Conservation (phyloP, 345 rosid species). For the Dimocarpus longan region DNA sequence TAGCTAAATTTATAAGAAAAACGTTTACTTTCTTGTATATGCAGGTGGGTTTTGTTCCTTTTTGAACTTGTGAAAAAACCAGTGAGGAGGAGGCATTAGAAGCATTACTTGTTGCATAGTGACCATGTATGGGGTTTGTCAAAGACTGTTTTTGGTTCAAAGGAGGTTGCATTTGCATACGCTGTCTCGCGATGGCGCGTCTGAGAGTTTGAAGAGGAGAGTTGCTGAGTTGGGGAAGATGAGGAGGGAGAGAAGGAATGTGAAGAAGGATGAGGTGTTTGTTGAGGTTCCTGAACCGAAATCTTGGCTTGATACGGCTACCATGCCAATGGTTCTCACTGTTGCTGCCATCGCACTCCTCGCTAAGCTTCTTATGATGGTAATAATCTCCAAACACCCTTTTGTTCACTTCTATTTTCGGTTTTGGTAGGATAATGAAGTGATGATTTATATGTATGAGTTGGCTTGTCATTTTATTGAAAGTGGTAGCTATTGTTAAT, state of each 20-base stretch:
- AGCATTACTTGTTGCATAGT: constrained; percentile 15
- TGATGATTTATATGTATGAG: not conserved
- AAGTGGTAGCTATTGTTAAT: not conserved
- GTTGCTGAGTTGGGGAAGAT: constrained; percentile 50
- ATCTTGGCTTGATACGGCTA: constrained; percentile 69
- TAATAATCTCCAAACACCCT: constrained; percentile 31
- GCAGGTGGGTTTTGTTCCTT: not conserved
- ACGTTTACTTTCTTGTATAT: not conserved
- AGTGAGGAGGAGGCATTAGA: not conserved
- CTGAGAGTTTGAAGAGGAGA: constrained; percentile 60
- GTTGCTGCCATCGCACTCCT: constrained; percentile 68
- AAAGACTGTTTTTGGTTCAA: constrained; percentile 26
- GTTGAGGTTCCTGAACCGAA: constrained; percentile 81
- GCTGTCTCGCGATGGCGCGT: constrained; percentile 45
- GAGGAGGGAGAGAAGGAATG: constrained; percentile 53
- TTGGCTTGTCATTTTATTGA: not conserved
- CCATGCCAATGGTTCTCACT: constrained; percentile 73
- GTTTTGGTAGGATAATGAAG: too few relatives aligned
- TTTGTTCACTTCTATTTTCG: not conserved
- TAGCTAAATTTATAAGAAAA: not conserved
- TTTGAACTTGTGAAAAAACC: not conserved
- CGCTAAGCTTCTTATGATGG: constrained; percentile 90
- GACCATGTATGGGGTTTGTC: constrained; percentile 45
- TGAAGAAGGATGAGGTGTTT: constrained; percentile 54
- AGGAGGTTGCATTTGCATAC: constrained; percentile 56